Evolutionary conservation across 257 asterid genomes (phyloP).

Genomic region (Fraxinus anomala): DNA sequence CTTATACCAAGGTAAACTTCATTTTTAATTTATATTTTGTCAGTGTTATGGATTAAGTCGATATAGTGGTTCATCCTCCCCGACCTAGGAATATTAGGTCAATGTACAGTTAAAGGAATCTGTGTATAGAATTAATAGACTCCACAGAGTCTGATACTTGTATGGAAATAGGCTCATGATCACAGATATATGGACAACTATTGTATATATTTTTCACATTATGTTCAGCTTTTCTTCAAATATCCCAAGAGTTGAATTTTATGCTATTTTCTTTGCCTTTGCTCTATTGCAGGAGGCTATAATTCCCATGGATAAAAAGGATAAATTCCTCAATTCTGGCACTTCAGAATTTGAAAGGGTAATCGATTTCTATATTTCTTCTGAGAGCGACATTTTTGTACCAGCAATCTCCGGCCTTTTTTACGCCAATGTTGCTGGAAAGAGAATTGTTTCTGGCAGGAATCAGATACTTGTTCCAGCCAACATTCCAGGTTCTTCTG

Average conservation of each 20-base stretch:
- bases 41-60: neutral
- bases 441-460: slow-evolving; percentile 70
- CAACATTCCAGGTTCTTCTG: slow-evolving; percentile 51
- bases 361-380: slow-evolving; percentile 48
- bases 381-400: slow-evolving; percentile 49
- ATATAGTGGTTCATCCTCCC: neutral
- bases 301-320: slow-evolving; percentile 56
- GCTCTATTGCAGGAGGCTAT: slow-evolving; percentile 61
- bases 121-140: too few species aligned
- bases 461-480: slow-evolving; percentile 78
- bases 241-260: neutral
- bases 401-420: slow-evolving; percentile 81
- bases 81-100: too few species aligned
- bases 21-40: neutral
- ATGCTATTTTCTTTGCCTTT: slow-evolving; percentile 8
- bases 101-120: neutral
- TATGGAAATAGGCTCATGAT: too few species aligned
- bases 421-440: slow-evolving; percentile 82
- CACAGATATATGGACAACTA: too few species aligned
- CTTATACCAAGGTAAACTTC: slow-evolving; percentile 69
- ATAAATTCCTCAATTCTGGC: slow-evolving; percentile 44
- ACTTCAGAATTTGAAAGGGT: slow-evolving; percentile 47
- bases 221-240: too few species aligned
- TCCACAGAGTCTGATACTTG: too few species aligned
- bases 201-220: too few species aligned